phyloP scores from a whole-genome alignment of 768 basidiomycete genomes.

The Psilocybe azurescens region DNA sequence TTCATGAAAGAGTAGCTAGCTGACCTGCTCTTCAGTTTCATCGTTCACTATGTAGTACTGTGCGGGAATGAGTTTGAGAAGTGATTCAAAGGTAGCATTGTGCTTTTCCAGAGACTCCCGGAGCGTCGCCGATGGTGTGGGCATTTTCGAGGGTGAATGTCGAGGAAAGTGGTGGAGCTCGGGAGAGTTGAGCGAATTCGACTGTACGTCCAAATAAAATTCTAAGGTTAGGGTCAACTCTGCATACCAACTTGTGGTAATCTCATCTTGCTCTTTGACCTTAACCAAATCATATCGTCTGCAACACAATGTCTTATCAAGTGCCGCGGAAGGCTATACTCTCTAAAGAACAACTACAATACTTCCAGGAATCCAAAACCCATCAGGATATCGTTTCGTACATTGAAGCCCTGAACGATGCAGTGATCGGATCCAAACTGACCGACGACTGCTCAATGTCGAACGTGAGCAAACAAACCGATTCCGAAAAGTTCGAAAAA shows the following conservation, averaged over 20 bases:
- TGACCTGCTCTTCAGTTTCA: conserved; percentile 69
- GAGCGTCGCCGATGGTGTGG: conserved; percentile 53
- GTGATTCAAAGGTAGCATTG: conserved; percentile 84
- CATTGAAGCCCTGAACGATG: conserved; percentile 75
- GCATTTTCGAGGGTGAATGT: conserved; percentile 38
- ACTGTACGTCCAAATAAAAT: background rate
- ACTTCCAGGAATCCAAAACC: conserved; percentile 80
- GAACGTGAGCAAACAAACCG: conserved; percentile 50
- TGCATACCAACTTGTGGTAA: background rate
- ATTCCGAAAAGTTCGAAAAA: conserved; percentile 1
- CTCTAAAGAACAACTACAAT: conserved; percentile 73
- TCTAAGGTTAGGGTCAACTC: conserved; percentile 22
- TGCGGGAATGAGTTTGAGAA: conserved; percentile 86
- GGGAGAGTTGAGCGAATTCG: background rate
- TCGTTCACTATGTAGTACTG: conserved; percentile 84
- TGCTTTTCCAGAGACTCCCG: conserved; percentile 77
- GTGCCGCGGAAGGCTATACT: conserved; percentile 77
- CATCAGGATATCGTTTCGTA: conserved; percentile 71
- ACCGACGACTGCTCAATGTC: conserved; percentile 63
- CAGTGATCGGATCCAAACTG: conserved; percentile 79
- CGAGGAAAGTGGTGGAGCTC: conserved; percentile 7
- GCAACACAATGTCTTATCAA: conserved; percentile 43
- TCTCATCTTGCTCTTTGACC: too few relatives aligned
- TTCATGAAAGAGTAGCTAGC: conserved; percentile 14
- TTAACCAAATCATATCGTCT: background rate